phyloP scores from a whole-genome alignment of 2,329 filamentous ascomycete genomes.

The Aspergillus pseudoglaucus region DNA sequence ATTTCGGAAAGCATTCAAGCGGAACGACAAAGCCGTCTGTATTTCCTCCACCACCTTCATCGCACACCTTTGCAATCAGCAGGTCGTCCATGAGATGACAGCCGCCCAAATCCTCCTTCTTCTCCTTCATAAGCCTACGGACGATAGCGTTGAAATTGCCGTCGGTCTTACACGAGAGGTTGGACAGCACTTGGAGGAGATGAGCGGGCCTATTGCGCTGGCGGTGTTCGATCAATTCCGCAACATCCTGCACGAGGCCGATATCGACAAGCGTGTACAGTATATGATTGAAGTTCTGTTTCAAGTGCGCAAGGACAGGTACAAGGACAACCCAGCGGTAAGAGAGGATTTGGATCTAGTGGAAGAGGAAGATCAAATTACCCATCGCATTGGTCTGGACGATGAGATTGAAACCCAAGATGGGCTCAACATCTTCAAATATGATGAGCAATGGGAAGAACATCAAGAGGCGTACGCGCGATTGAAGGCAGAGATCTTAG shows the following conservation, averaged over 20 bases:
- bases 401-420: constrained; percentile 82
- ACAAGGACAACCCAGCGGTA: constrained; percentile 87
- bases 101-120: constrained; percentile 87
- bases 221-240: constrained; percentile 94
- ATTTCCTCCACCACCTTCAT: constrained; percentile 89
- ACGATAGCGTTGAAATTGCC: constrained; percentile 96
- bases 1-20: constrained; percentile 90
- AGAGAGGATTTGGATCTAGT: constrained; percentile 91
- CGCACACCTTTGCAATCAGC: constrained; percentile 90
- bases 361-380: constrained; percentile 97
- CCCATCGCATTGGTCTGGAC: constrained; percentile 75
- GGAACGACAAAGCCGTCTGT: constrained; percentile 96
- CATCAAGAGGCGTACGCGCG: constrained; percentile 86
- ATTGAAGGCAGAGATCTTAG: constrained; percentile 87
- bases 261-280: constrained; percentile 96
- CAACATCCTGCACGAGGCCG: constrained; percentile 89
- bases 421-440: constrained; percentile 90
- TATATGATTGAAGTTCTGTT: constrained; percentile 99
- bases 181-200: constrained; percentile 88
- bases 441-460: constrained; percentile 80
- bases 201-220: constrained; percentile 80
- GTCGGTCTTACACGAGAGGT: constrained; percentile 90
- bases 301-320: constrained; percentile 90
- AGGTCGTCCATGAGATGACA: constrained; percentile 89
- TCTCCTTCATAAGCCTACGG: constrained; percentile 90